These are phyloP conservation scores for Camellia oleifera DNA, from an alignment of 179 eudicot species.

Conservation along the genomic window DNA sequence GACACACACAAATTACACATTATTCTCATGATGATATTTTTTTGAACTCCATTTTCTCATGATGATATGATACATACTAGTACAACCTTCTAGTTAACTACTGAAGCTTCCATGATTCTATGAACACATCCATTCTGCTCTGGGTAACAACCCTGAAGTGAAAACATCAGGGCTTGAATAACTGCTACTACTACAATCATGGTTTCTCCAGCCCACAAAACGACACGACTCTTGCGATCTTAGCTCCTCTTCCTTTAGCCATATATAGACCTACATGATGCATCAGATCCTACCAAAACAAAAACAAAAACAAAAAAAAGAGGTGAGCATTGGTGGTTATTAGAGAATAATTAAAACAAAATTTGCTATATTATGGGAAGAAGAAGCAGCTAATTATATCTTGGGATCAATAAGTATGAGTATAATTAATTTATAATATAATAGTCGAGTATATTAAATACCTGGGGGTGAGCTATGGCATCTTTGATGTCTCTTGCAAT, in stretches of 20 bases:
- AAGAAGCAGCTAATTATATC: not conserved
- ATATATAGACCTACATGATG: constrained; percentile 85
- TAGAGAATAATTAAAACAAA: too few species aligned
- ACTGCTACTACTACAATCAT: not conserved
- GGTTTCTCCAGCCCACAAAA: constrained; percentile 19
- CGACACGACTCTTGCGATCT: constrained; percentile 49
- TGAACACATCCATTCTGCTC: too few species aligned
- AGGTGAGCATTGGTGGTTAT: not conserved
- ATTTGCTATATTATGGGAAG: too few species aligned
- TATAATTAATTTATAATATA: too few species aligned
- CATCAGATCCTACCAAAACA: constrained; percentile 62
- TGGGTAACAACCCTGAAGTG: too few species aligned
- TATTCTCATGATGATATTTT: too few species aligned
- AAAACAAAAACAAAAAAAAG: not conserved
- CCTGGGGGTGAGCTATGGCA: constrained; percentile 56
- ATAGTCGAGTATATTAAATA: not conserved
- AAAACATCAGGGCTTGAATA: not conserved
- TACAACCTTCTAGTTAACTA: too few species aligned
- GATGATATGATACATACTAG: too few species aligned
- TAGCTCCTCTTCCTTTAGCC: constrained; percentile 88
- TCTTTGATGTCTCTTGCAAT: constrained; percentile 36
- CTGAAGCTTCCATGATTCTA: too few species aligned
- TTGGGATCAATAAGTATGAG: not conserved
- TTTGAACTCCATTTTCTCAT: too few species aligned
- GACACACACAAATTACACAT: too few species aligned